These are phyloP conservation scores for Lachnellula occidentalis DNA, from an alignment of 2,329 filamentous ascomycete genomes.

Conservation along the genomic window DNA sequence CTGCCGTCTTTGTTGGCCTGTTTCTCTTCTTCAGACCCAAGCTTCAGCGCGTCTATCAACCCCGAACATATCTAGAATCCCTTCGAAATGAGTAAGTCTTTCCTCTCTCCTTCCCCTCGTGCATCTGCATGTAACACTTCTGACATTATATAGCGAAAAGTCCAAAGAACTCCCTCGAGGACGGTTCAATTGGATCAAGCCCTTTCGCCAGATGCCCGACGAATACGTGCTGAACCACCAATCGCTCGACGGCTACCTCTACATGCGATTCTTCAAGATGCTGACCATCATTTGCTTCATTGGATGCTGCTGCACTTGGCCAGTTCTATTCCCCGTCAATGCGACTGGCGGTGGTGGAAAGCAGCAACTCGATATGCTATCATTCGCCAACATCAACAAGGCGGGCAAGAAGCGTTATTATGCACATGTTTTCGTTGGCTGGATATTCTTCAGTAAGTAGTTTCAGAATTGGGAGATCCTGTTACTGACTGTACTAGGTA, in stretches of 20 bases:
- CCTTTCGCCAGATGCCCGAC: conserved; percentile 64
- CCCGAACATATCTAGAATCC: conserved; percentile 46
- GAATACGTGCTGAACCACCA: conserved; percentile 81
- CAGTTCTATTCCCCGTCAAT: conserved; percentile 74
- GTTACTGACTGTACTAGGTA: conserved; percentile 39
- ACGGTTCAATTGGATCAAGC: conserved; percentile 58
- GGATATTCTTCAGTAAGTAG: conserved; percentile 60
- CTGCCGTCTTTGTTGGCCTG: conserved; percentile 35
- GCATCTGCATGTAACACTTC: background rate
- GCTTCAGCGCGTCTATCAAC: conserved; percentile 45
- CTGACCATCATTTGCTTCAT: conserved; percentile 72
- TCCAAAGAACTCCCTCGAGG: conserved; percentile 54
- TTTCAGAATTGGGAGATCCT: background rate
- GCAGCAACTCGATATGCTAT: conserved; percentile 67
- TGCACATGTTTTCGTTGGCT: conserved; percentile 74
- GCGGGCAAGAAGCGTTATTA: conserved; percentile 59
- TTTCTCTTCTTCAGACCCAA: conserved; percentile 45
- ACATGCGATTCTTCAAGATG: conserved; percentile 81
- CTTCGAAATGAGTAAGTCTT: conserved; percentile 36
- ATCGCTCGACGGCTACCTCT: conserved; percentile 85
- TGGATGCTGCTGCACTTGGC: conserved; percentile 79
- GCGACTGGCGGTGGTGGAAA: conserved; percentile 67
- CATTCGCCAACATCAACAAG: conserved; percentile 69
- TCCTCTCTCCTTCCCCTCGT: too few species aligned
- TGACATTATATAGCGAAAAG: conserved; percentile 41